Conservation (phyloP, 2,329 filamentous ascomycete genomes). For the Fusarium albidum region DNA sequence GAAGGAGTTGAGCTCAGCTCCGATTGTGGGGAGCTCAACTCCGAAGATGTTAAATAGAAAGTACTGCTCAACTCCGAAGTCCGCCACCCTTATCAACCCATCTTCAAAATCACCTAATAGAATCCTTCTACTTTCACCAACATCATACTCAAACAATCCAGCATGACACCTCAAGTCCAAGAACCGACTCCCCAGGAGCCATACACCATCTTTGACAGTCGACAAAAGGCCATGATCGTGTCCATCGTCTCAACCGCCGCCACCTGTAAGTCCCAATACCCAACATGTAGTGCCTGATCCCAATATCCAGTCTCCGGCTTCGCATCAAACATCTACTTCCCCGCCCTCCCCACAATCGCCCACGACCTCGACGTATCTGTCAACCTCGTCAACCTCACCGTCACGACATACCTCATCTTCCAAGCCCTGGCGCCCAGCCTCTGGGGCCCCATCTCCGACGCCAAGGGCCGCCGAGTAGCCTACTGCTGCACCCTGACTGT, state of each 20-base stretch:
- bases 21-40: no score
- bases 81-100: no score
- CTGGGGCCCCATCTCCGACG: constrained; percentile 58
- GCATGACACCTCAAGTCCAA: no score
- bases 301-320: constrained; percentile 48
- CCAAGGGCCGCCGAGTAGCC: constrained; percentile 53
- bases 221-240: constrained; percentile 58
- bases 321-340: constrained; percentile 58
- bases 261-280: constrained; percentile 51
- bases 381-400: constrained; percentile 51
- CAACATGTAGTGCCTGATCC: constrained; percentile 8
- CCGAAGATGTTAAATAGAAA: no score
- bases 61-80: no score
- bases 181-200: constrained; percentile 38
- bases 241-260: constrained; percentile 57
- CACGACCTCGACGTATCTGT: constrained; percentile 51
- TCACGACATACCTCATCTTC: constrained; percentile 60
- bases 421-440: constrained; percentile 63
- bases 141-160: no score
- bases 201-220: constrained; percentile 59
- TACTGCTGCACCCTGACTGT: constrained; percentile 56
- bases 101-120: no score
- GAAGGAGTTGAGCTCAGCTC: no score
- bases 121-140: no score
- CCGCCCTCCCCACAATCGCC: constrained; percentile 55